Base-by-base conservation (phyloP, 805 yeast genomes). In the Starmerella stigmatis region DNA sequence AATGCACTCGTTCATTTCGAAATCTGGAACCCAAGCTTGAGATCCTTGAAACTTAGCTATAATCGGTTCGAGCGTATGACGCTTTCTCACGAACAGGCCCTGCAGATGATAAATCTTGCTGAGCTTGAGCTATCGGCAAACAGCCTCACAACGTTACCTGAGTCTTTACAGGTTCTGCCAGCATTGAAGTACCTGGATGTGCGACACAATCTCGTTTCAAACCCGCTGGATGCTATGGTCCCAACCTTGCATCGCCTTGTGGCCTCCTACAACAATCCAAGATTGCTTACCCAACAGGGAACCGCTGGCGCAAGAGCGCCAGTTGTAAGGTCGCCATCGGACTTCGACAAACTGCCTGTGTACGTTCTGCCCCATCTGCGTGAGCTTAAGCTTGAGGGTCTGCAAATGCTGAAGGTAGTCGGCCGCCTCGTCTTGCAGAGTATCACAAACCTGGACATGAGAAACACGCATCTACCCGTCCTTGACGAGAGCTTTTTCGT, bases 61-160 rank as follows among this genome's bases (percentile, higher is more conserved):
- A 92, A 94, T 60, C 67, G 73, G 30, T 64, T 82, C 52, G 68
- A 68, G 29, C 5, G 25, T 13, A 16, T 51, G 20, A 22, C 19
- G 4, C 40, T 51, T 5, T 29, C 37, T 2, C 21, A 31, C 13
- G 59, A 53, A 11, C 70, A 78, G 41, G 84, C 85, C 0, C 69
- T 49, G 43, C 73, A 80, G 2, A 66, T 89, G 16, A 75, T 76
- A 52, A 70, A 73, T 42, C 69, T 89, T 44, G 64, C 68, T 34
- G 80, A 79, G 44, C 68, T 92, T 51, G 94, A 89, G 58, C 58
- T 89, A 34, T 83, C 95, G 0, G 88, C 85, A 63, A 92, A 92
- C 61, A 74, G 75, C 42, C 73, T 92, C 23, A 63, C 71, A 2
- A 48, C 48, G 2, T 53, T 92, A 1, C 94, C 96, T 0, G 68